These are phyloP conservation scores for Fraxinus platypoda DNA, from an alignment of 305 asterid genomes.

Conservation along the genomic window DNA sequence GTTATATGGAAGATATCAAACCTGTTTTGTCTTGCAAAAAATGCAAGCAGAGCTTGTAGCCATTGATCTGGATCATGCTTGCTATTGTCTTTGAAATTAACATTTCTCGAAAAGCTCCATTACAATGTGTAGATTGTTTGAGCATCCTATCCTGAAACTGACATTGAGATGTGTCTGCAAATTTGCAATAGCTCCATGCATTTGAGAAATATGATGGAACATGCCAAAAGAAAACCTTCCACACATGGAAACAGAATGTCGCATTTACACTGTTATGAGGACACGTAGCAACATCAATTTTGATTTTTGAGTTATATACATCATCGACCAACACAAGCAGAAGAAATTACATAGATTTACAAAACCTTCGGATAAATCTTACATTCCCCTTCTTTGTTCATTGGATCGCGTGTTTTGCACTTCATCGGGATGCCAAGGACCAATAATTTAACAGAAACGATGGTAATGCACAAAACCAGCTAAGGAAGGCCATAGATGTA, in stretches of 20 bases:
- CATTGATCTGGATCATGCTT: neutral
- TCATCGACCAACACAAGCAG: conserved; percentile 14
- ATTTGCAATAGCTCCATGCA: neutral
- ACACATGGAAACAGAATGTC: neutral
- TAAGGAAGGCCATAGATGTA: conserved; percentile 61
- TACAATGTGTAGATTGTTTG: neutral
- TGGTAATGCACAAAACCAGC: conserved; percentile 56
- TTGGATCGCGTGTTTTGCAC: neutral
- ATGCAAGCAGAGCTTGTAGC: neutral
- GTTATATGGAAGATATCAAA: neutral
- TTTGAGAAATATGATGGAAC: neutral
- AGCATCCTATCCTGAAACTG: neutral
- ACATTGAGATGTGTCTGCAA: neutral
- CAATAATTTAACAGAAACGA: conserved; percentile 54
- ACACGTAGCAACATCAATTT: conserved; percentile 10
- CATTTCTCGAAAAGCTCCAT: neutral
- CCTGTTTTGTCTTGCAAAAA: neutral
- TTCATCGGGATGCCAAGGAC: conserved; percentile 57
- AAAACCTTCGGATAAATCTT: conserved; percentile 10
- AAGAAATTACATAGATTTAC: conserved; percentile 9
- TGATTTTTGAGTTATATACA: conserved; percentile 17
- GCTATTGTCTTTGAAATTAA: neutral
- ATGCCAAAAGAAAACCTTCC: neutral
- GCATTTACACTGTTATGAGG: neutral
- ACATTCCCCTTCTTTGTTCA: neutral